Conservation (phyloP, 2,329 filamentous ascomycete genomes). For the Neofusicoccum parvum region DNA sequence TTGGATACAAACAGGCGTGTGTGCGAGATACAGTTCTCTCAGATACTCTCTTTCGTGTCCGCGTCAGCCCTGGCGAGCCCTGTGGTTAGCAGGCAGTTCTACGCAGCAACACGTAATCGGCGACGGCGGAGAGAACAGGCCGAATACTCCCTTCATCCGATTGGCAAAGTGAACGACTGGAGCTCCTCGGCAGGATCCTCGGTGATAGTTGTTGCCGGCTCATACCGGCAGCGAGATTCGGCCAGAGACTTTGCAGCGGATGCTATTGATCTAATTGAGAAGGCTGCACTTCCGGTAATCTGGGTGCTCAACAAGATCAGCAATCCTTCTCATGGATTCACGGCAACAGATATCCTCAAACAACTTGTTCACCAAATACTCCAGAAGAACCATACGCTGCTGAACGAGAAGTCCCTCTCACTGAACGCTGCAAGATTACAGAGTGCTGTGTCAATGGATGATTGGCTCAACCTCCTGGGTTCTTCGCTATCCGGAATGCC, state of each 20-base stretch:
- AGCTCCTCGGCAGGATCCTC: not conserved
- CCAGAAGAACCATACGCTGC: constrained; percentile 5
- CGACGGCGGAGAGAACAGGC: too few species aligned
- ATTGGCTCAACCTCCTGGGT: constrained; percentile 19
- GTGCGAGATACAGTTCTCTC: too few species aligned
- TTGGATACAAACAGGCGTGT: too few species aligned
- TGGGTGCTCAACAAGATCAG: constrained; percentile 7
- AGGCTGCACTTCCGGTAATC: not conserved
- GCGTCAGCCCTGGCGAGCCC: too few species aligned
- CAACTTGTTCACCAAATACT: constrained; percentile 13
- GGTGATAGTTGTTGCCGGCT: not conserved
- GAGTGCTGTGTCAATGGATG: not conserved
- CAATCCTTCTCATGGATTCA: not conserved
- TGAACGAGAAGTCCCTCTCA: constrained; percentile 9
- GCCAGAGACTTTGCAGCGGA: not conserved
- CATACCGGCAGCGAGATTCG: not conserved
- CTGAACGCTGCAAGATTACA: constrained; percentile 13
- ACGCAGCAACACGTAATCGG: too few species aligned
- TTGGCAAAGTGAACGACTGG: too few species aligned
- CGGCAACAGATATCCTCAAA: not conserved
- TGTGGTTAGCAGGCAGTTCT: too few species aligned
- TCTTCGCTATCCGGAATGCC: not conserved
- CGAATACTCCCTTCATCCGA: too few species aligned
- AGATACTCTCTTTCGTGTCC: too few species aligned
- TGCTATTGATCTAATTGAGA: not conserved